Conservation (phyloP, 176 grass and related monocot genomes). For the Oryza meridionalis region DNA sequence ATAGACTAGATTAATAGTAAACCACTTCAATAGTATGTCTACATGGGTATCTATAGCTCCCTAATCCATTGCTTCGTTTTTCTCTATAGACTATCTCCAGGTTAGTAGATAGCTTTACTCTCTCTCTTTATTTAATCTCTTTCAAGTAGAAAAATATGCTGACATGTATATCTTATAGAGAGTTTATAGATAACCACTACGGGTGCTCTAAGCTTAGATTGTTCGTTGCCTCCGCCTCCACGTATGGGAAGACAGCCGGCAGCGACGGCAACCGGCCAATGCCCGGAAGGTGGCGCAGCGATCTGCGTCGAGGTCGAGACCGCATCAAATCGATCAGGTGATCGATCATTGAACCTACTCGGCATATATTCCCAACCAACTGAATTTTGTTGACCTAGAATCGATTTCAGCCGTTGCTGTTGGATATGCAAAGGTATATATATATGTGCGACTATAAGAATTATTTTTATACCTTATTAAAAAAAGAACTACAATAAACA, state of each 20-base stretch:
- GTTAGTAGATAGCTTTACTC: no score
- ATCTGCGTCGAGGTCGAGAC: neutral
- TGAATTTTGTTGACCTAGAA: slow-evolving; percentile 38
- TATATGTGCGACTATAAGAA: neutral
- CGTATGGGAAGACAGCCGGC: slow-evolving; percentile 28
- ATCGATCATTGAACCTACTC: slow-evolving; percentile 21
- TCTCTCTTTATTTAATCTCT: no score
- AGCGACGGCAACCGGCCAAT: slow-evolving; percentile 39
- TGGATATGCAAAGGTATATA: neutral
- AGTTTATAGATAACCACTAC: no score
- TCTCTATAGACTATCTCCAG: no score
- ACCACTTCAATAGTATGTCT: no score
- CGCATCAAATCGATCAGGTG: neutral
- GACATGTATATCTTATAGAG: no score
- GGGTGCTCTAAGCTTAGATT: neutral
- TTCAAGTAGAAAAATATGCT: no score
- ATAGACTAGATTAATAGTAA: no score
- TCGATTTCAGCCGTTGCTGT: slow-evolving; percentile 18
- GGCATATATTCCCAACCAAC: slow-evolving; percentile 38
- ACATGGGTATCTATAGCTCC: no score
- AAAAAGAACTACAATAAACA: neutral
- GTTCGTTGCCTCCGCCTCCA: slow-evolving; percentile 33
- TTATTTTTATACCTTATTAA: neutral
- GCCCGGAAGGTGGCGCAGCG: slow-evolving; percentile 20
- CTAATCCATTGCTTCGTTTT: no score